Base-by-base conservation (phyloP, 2,329 filamentous ascomycete species). In the Myrmaecium sp. region DNA sequence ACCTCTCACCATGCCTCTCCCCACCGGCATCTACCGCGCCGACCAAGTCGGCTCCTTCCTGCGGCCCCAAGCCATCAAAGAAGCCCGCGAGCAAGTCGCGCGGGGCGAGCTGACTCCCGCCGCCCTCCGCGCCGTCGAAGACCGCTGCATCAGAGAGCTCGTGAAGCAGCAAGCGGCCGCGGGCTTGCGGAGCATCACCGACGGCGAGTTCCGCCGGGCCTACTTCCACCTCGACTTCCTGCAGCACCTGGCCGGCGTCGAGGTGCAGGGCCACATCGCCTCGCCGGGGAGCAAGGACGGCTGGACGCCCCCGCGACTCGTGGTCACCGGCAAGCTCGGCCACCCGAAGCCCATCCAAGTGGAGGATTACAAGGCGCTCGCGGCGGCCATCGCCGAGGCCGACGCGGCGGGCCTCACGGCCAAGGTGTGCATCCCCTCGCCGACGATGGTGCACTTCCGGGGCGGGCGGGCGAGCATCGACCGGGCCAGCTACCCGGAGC, bases 391-490 rank as follows among this genome's bases (percentile, higher is more conserved):
- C 43, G 44, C 42, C 14, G 39, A 42, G 30, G 37, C 40, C 21
- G 36, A 36, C 15, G 47, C 46, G 26, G 49, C 42, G 27, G 46
- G 47, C 27, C 49, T 48, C 5, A 60, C 51, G 3, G 55, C 59
- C 21, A 69, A 69, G 43, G 64, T 69, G 17, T 64, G 61, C 52
- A 68, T 69, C 32, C 64, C 65, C 3, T 58, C 51, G 21, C 65
- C 65, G 8, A 69, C 65, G n/a, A 68, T 68, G 64, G 57, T 68
- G 26, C 64, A 69, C 42, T 69, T 69, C 56, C 60, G 64, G 30
- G 62, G 63, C 33, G 61, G 57, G 7, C 54, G 64, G 17, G 60
- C 64, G 13, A 54, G 54, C 37, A 68, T 68, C 42, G 55, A 61
- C 40, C 52, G 55, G 38, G 47, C 49, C 22, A 61, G 62, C 6